These are phyloP conservation scores for Emergomyces orientalis DNA, from an alignment of 2,329 filamentous ascomycete species.

Conservation along the genomic window DNA sequence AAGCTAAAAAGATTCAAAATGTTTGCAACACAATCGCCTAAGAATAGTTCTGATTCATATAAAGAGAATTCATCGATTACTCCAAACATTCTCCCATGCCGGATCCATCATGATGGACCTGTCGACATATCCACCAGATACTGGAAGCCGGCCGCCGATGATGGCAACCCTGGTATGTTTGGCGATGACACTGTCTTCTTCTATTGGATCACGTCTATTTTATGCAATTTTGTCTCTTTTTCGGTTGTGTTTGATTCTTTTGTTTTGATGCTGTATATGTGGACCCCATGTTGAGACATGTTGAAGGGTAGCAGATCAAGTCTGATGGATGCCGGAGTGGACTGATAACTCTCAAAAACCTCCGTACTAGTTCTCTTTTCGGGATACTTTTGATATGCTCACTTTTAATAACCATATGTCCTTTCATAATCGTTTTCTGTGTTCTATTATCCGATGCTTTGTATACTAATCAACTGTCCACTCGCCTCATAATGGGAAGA, in stretches of 20 bases:
- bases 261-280: not conserved
- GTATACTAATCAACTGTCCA: too few relatives aligned
- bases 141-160: conserved; percentile 54
- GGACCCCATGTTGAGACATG: not conserved
- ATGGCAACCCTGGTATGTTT: conserved; percentile 29
- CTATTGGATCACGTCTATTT: not conserved
- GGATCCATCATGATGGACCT: conserved; percentile 67
- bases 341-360: too few relatives aligned
- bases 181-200: not conserved
- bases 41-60: not conserved
- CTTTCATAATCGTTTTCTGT: not conserved
- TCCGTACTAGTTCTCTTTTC: too few relatives aligned
- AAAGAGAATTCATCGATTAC: conserved; percentile 25
- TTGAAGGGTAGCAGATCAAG: not conserved
- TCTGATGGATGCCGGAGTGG: not conserved
- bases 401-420: not conserved
- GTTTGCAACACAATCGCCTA: conserved; percentile 2
- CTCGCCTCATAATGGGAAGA: not conserved
- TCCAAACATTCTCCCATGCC: conserved; percentile 69
- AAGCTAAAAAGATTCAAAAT: not conserved
- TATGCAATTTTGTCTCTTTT: not conserved
- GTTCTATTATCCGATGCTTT: not conserved
- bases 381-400: too few relatives aligned
- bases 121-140: conserved; percentile 55
- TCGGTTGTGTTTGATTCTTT: not conserved